Evolutionary conservation across 176 grass and related monocot species (phyloP).

Genomic region (Chrysopogon serrulatus): DNA sequence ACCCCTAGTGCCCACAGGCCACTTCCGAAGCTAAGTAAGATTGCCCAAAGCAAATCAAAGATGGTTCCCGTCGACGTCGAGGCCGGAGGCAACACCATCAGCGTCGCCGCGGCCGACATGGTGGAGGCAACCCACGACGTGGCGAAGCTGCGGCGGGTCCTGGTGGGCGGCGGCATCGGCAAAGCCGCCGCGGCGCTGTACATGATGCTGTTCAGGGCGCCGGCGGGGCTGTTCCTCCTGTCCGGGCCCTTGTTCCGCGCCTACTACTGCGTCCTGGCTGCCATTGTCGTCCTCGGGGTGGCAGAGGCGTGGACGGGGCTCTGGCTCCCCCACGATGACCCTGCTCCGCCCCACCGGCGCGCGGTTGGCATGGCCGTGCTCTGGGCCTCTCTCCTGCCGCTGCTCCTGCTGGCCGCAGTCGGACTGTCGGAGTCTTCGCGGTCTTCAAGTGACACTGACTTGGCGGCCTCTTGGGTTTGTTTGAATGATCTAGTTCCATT

Average conservation of each 20-base stretch:
- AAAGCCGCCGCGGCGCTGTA: slow-evolving; percentile 3
- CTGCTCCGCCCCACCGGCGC: no score
- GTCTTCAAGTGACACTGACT: not conserved
- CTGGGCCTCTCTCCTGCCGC: slow-evolving; percentile 1
- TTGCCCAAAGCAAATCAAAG: no score
- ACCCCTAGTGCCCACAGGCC: no score
- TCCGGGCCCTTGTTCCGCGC: not conserved
- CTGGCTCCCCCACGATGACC: not conserved
- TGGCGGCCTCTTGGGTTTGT: no score
- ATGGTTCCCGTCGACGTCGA: no score
- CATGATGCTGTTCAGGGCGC: slow-evolving; percentile 7
- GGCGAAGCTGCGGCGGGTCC: not conserved
- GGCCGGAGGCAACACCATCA: not conserved
- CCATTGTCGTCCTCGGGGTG: not conserved
- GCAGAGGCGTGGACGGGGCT: slow-evolving; percentile 23
- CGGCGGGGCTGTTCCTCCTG: not conserved
- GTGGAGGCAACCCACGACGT: not conserved
- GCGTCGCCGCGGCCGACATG: not conserved
- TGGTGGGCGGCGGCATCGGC: slow-evolving; percentile 15
- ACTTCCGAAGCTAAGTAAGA: no score
- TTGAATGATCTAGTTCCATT: not conserved
- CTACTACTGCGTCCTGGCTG: not conserved
- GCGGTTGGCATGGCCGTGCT: no score
- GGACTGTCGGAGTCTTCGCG: not conserved
- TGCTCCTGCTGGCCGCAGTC: not conserved